A percentile compares a stretch with the other conserved stretches of the same genome.
phyloP scores from a whole-genome alignment of 73 alveolate genomes.

The Tetrahymena malaccensis region DNA sequence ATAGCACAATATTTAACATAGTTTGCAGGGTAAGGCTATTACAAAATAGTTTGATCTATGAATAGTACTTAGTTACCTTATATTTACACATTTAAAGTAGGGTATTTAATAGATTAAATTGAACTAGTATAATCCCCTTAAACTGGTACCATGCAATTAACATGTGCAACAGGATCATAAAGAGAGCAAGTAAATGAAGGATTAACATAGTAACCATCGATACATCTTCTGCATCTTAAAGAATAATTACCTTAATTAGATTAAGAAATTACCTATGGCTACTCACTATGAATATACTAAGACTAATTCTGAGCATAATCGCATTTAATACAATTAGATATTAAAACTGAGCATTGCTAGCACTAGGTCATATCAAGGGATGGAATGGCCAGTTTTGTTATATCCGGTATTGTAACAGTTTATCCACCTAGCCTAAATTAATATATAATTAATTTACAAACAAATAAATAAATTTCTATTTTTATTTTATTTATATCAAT shows the following conservation, averaged over 20 bases:
- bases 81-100: background rate
- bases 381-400: background rate
- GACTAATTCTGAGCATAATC: background rate
- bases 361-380: background rate
- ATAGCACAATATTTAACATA: background rate
- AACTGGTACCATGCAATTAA: background rate
- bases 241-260: background rate
- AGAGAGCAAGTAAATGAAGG: background rate
- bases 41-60: background rate
- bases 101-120: background rate
- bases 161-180: background rate
- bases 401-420: background rate
- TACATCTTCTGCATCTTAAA: background rate
- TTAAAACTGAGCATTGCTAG: background rate
- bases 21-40: background rate
- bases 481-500: too few species aligned
- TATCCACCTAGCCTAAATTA: background rate
- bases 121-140: background rate
- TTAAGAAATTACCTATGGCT: background rate
- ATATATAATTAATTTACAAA: background rate
- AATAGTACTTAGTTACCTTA: background rate
- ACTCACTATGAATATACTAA: background rate
- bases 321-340: background rate
- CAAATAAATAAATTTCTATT: background rate
- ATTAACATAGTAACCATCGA: background rate